Conservation (phyloP, 2,329 filamentous ascomycete genomes). For the Neodidymelliopsis sp. region DNA sequence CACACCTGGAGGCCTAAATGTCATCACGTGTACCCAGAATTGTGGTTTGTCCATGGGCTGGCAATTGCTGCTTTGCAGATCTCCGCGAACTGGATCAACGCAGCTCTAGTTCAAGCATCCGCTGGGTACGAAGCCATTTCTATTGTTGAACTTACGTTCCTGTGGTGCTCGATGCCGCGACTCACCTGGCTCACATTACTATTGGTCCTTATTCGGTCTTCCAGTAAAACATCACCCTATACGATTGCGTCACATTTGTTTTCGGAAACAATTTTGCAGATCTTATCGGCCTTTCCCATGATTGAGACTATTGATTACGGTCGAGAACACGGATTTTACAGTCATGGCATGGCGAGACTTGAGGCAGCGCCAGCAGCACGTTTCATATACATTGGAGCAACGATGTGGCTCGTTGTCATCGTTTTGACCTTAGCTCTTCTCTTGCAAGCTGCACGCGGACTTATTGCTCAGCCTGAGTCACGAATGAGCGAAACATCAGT, state of each 20-base stretch:
- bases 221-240: conserved; percentile 19
- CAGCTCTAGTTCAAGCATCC: conserved; percentile 28
- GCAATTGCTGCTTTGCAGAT: conserved; percentile 32
- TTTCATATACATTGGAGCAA: conserved; percentile 41
- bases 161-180: conserved; percentile 46
- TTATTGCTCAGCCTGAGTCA: not conserved
- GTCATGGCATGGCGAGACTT: conserved; percentile 17
- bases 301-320: conserved; percentile 39
- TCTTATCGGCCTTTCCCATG: conserved; percentile 31
- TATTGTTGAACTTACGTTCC: conserved; percentile 33
- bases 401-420: conserved; percentile 35
- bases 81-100: conserved; percentile 32
- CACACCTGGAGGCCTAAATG: conserved; percentile 8
- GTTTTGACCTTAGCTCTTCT: conserved; percentile 11
- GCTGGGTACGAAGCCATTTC: conserved; percentile 31
- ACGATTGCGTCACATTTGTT: conserved; percentile 27
- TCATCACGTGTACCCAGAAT: not conserved
- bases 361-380: conserved; percentile 25
- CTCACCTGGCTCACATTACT: conserved; percentile 33
- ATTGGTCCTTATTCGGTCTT: conserved; percentile 21
- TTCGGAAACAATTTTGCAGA: conserved; percentile 38
- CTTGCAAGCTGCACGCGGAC: conserved; percentile 8
- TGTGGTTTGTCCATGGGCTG: conserved; percentile 31
- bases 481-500: conserved; percentile 6
- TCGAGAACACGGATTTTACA: conserved; percentile 39